Evolutionary conservation across 2,329 filamentous ascomycete species (phyloP), one percentile per base, ranked within the genome.

Genomic region (Botrytis medusae): DNA sequence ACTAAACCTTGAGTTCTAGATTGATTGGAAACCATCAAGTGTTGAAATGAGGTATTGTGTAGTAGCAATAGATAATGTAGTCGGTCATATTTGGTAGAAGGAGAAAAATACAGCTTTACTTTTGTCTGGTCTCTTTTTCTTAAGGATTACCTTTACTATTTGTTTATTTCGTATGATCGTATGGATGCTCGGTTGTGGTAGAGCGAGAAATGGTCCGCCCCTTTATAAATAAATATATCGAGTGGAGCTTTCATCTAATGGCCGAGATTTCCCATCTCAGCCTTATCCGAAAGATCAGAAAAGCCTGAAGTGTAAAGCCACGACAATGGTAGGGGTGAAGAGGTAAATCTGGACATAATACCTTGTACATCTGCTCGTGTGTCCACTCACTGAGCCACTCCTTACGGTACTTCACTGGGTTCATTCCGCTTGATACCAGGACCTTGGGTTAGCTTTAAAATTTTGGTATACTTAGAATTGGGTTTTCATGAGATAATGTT

Each of bases 31-130:
- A n/a, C 10, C 25, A 1, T 14, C 12, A n/a, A 7, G 48, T 51
- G 12, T 0, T 51, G 10, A 51, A 51, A 48, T 25, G 46, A 1
- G 46, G 25, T n/a, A 7, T 51, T n/a, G 25, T 51, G 6, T 51
- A n/a, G 48, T 51, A 5, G 2, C n/a, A n/a, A 51, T n/a, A 14
- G 48, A 51, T 0, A n/a, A n/a, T 2, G 14, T 0, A 1, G 1
- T n/a, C 7, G 14, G 12, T 5, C 1, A 51, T 16, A 16, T 2
- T 5, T n/a, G 48, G n/a, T 51, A 3, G 16, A 51, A n/a, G 25
- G 25, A 51, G 10, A n/a, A 25, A n/a, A n/a, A n/a, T n/a, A 14
- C 2, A n/a, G 48, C 6, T 16, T n/a, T 51, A 4, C 48, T 14
- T 9, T n/a, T 6, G 4, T 51, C 4, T 14, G 25, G n/a, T 51